phyloP scores from a whole-genome alignment of 192 early-diverging fungal species.

The Fimicolochytrium jonesii region DNA sequence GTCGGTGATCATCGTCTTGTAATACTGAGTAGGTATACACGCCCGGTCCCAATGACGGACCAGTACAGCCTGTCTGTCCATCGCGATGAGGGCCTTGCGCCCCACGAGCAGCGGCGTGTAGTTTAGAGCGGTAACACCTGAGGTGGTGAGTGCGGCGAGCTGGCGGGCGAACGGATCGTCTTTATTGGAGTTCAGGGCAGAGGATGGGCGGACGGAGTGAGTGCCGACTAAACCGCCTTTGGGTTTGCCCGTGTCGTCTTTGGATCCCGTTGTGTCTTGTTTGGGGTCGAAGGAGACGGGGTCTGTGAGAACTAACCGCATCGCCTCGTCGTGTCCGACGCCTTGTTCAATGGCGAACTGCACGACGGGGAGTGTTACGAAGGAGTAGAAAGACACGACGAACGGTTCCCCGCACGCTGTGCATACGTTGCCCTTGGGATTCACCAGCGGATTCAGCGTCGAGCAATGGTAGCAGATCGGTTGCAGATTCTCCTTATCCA shows the following conservation, averaged over 20 bases:
- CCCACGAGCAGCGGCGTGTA: constrained; percentile 35
- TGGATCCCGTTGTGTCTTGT: not conserved
- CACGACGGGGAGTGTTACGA: constrained; percentile 47
- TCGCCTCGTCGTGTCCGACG: constrained; percentile 41
- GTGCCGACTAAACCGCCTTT: constrained; percentile 17
- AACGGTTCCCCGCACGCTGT: constrained; percentile 45
- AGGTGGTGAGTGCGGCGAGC: constrained; percentile 27
- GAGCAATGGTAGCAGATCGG: constrained; percentile 46
- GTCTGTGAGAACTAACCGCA: constrained; percentile 27
- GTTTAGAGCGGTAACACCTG: constrained; percentile 3
- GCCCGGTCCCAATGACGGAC: constrained; percentile 35
- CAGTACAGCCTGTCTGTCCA: constrained; percentile 38
- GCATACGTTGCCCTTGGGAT: constrained; percentile 42
- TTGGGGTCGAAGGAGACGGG: constrained; percentile 12
- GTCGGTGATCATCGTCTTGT: constrained; percentile 28
- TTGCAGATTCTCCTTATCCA: constrained; percentile 41
- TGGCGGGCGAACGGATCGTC: constrained; percentile 32
- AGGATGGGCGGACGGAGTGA: not conserved
- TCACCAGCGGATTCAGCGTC: constrained; percentile 39
- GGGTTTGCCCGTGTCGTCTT: not conserved
- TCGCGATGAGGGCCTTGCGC: constrained; percentile 29
- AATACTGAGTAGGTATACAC: constrained; percentile 39
- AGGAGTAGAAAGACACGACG: constrained; percentile 49
- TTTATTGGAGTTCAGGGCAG: not conserved
- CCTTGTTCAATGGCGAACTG: constrained; percentile 42